Percentiles rank a stretch among this genome's conserved stretches.
Evolutionary conservation across 2,329 filamentous ascomycete species (phyloP).

Genomic region (Claviceps citrina): DNA sequence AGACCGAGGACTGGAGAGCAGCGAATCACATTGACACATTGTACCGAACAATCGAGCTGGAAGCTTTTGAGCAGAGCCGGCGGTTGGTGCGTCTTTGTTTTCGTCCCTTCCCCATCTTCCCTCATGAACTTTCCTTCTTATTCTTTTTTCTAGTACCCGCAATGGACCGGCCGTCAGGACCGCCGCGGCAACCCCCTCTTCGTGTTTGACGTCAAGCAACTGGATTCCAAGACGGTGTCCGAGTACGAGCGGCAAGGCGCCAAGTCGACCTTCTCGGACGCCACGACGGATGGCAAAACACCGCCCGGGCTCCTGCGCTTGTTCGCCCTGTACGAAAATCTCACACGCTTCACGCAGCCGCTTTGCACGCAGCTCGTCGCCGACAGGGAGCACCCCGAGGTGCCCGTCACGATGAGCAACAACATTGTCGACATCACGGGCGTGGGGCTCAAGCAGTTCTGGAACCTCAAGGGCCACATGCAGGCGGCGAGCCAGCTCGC

Average conservation of each 20-base stretch:
- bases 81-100: slow-evolving; percentile 43
- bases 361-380: slow-evolving; percentile 63
- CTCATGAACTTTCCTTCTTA: not conserved
- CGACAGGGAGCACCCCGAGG: slow-evolving; percentile 55
- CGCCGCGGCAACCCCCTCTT: slow-evolving; percentile 84
- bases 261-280: slow-evolving; percentile 41
- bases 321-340: slow-evolving; percentile 86
- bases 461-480: slow-evolving; percentile 89
- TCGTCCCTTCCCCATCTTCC: not conserved
- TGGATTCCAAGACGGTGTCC: slow-evolving; percentile 68
- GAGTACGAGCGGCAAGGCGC: slow-evolving; percentile 57
- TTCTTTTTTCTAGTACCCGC: slow-evolving; percentile 51
- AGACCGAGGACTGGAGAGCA: slow-evolving; percentile 75
- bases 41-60: slow-evolving; percentile 74
- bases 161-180: slow-evolving; percentile 88
- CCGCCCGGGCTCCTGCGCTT: slow-evolving; percentile 66
- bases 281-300: slow-evolving; percentile 49
- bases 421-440: slow-evolving; percentile 89
- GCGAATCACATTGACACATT: slow-evolving; percentile 64
- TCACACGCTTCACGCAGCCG: slow-evolving; percentile 75
- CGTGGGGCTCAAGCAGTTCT: slow-evolving; percentile 84
- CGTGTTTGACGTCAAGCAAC: slow-evolving; percentile 70
- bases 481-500: slow-evolving; percentile 78
- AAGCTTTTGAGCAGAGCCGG: slow-evolving; percentile 68
- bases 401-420: slow-evolving; percentile 82